Conservation (phyloP, 164 flowering plant genomes). For the Vitis riparia region DNA sequence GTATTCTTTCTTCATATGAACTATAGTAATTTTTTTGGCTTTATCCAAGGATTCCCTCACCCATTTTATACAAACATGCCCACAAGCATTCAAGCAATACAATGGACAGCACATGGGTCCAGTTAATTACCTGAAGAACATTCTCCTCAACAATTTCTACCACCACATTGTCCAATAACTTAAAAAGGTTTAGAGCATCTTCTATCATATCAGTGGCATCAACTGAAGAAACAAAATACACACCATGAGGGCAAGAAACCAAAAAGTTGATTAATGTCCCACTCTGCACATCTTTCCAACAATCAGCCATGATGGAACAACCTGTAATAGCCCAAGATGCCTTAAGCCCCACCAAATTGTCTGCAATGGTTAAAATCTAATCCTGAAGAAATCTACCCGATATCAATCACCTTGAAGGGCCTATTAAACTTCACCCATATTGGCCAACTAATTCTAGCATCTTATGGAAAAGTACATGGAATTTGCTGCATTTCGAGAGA, state of each 20-base stretch:
- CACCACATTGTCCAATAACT: constrained; percentile 26
- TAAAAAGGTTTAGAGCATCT: constrained; percentile 22
- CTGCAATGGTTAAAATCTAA: constrained; percentile 13
- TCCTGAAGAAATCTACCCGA: constrained; percentile 29
- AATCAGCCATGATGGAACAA: constrained; percentile 35
- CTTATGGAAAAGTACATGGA: constrained; percentile 31
- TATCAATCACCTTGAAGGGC: constrained; percentile 23
- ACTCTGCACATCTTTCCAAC: constrained; percentile 26
- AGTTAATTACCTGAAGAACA: constrained; percentile 28
- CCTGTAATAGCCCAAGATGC: constrained; percentile 31
- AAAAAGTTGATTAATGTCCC: constrained; percentile 26
- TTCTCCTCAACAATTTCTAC: constrained; percentile 29
- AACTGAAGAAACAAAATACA: constrained; percentile 22
- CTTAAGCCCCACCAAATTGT: constrained; percentile 18
- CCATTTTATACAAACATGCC: constrained; percentile 20
- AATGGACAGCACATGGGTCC: constrained; percentile 37
- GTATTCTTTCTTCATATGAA: constrained; percentile 29
- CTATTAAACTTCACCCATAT: constrained; percentile 20
- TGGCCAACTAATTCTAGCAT: constrained; percentile 28
- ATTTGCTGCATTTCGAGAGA: constrained; percentile 24
- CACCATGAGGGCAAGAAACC: constrained; percentile 29
- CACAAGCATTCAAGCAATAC: constrained; percentile 28
- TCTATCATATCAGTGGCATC: constrained; percentile 25
- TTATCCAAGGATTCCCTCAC: constrained; percentile 21
- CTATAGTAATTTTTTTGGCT: constrained; percentile 19